Evolutionary conservation across 768 basidiomycete species (phyloP).

Genomic region (Cyathus striatus): DNA sequence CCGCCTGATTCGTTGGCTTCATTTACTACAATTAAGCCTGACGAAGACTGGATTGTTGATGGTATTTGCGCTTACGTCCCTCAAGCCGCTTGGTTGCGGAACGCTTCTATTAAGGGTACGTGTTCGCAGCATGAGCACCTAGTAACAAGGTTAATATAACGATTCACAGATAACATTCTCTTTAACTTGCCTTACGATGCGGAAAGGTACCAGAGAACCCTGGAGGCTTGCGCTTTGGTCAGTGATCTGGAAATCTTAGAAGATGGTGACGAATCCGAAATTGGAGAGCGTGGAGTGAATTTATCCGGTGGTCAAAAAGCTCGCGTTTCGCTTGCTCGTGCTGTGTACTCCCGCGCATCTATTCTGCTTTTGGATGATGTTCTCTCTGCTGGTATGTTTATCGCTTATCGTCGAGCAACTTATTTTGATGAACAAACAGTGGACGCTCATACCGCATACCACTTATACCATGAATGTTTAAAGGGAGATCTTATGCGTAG

Average conservation of each 20-base stretch:
- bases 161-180: slow-evolving; percentile 55
- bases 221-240: slow-evolving; percentile 58
- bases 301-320: slow-evolving; percentile 64
- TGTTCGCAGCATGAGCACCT: too few species aligned
- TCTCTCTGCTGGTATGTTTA: slow-evolving; percentile 39
- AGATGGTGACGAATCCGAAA: slow-evolving; percentile 85
- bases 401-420: background rate
- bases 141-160: too few species aligned
- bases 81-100: slow-evolving; percentile 63
- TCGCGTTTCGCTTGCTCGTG: slow-evolving; percentile 56
- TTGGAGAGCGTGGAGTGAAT: slow-evolving; percentile 77
- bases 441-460: slow-evolving; percentile 90
- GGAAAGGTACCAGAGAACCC: slow-evolving; percentile 71
- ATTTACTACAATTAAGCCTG: slow-evolving; percentile 38
- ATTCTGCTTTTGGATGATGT: slow-evolving; percentile 85
- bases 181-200: slow-evolving; percentile 74
- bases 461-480: slow-evolving; percentile 80
- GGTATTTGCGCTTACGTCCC: slow-evolving; percentile 88
- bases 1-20: slow-evolving; percentile 73
- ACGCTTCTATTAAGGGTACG: slow-evolving; percentile 56
- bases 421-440: slow-evolving; percentile 34
- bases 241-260: slow-evolving; percentile 79
- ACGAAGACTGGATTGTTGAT: slow-evolving; percentile 71
- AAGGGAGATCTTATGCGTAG: slow-evolving; percentile 77
- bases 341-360: slow-evolving; percentile 85